These are phyloP conservation scores for Calonectria pseudoturangicola DNA, from an alignment of 2,329 filamentous ascomycete genomes.

Conservation along the genomic window DNA sequence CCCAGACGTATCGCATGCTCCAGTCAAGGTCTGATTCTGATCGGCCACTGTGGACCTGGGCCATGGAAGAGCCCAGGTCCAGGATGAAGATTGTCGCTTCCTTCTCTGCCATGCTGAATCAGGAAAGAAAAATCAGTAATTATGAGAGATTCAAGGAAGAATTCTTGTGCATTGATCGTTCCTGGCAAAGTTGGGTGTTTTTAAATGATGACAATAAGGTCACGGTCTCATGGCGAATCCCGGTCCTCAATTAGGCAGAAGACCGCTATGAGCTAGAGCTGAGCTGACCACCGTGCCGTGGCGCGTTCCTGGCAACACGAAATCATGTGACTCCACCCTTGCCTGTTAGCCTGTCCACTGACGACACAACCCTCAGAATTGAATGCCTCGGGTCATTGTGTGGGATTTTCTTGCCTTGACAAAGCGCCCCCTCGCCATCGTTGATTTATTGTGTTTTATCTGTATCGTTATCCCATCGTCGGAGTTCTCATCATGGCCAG, in stretches of 20 bases:
- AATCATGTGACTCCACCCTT: conserved; percentile 56
- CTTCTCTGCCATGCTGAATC: conserved; percentile 86
- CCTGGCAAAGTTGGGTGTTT: conserved; percentile 33
- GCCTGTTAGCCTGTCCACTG: conserved; percentile 20
- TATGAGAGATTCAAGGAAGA: background rate
- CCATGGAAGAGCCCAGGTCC: conserved; percentile 92
- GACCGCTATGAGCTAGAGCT: conserved; percentile 45
- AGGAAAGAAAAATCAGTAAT: conserved; percentile 18
- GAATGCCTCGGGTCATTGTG: conserved; percentile 12
- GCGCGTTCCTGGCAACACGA: conserved; percentile 54
- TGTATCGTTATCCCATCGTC: background rate
- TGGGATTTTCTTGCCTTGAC: conserved; percentile 14
- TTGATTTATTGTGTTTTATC: conserved; percentile 26
- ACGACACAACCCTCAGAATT: conserved; percentile 30
- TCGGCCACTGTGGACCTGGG: conserved; percentile 80
- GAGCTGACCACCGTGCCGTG: conserved; percentile 37
- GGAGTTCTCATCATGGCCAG: conserved; percentile 63
- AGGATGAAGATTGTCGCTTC: conserved; percentile 95
- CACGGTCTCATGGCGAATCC: conserved; percentile 49
- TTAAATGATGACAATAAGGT: conserved; percentile 42
- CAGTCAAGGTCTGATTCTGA: conserved; percentile 89
- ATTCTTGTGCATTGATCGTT: background rate
- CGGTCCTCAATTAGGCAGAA: conserved; percentile 54
- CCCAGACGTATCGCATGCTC: conserved; percentile 94
- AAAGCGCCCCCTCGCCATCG: background rate